Percentiles rank a stretch among this genome's conserved stretches.
Evolutionary conservation across 2,329 filamentous ascomycete species (phyloP).

Genomic region (Xylariaceae sp.): DNA sequence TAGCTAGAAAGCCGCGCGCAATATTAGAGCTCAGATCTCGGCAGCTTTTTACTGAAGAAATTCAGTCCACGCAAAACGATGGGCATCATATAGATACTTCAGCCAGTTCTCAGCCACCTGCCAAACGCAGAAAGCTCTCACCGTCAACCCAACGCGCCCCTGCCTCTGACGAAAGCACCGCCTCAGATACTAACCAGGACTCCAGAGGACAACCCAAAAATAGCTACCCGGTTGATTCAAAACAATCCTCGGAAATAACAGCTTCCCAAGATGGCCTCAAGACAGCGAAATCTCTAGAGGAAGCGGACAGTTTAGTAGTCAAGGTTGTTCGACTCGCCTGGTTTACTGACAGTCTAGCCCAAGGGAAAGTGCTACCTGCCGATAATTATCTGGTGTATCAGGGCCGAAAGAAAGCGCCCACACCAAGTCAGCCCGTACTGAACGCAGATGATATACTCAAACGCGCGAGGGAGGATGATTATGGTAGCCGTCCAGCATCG

Average conservation of each 20-base stretch:
- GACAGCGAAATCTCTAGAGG: neutral
- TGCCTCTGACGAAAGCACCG: constrained; percentile 38
- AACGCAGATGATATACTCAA: constrained; percentile 40
- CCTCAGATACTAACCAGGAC: constrained; percentile 36
- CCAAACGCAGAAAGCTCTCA: constrained; percentile 49
- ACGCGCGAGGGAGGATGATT: constrained; percentile 40
- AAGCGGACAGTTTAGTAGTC: constrained; percentile 42
- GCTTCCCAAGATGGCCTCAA: neutral
- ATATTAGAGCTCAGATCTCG: constrained; percentile 77
- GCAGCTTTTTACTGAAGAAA: constrained; percentile 65
- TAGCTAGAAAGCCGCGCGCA: constrained; percentile 73
- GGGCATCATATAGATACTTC: neutral
- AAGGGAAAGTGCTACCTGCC: constrained; percentile 53
- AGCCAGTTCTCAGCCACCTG: constrained; percentile 32
- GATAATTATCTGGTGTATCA: constrained; percentile 62
- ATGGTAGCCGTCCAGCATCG: constrained; percentile 24
- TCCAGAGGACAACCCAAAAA: constrained; percentile 3
- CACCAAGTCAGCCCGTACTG: constrained; percentile 21
- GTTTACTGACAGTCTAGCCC: constrained; percentile 60
- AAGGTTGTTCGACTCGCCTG: constrained; percentile 66
- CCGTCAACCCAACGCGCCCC: constrained; percentile 22
- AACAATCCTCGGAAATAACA: neutral
- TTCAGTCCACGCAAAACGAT: constrained; percentile 30
- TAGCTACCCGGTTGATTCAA: neutral
- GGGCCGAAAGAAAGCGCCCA: constrained; percentile 47